Evolutionary conservation across 768 basidiomycete genomes (phyloP), one percentile per base, ranked within the genome.

Genomic region (Boletus tomentosulus): DNA sequence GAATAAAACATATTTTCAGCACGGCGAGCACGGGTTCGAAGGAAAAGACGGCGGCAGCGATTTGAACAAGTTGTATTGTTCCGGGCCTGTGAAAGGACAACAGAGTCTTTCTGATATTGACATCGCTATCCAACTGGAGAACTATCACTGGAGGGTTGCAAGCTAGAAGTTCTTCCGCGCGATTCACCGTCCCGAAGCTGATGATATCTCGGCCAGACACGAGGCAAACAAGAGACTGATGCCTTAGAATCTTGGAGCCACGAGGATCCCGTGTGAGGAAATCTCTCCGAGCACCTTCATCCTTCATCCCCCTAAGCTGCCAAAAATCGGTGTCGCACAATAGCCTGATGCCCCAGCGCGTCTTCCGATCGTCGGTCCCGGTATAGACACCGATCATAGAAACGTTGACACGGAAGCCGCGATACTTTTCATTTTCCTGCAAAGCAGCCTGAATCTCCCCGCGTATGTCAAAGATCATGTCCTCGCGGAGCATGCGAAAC

Each of bases 401-500:
- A 15, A 83, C 54, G 1, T 66, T 67, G 7, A 39, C 19, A 25
- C 60, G 60, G 37, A 38, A 9, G 37, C 37, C 37, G 3, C 76
- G 69, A 50, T 68, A 57, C 19, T 66, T 61, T 0, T 73, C 72
- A 56, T 74, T 75, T 61, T 71, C 65, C 8, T 68, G 66, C 3
- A 70, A 48, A 0, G 65, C 70, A 6, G 76, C 70, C 37, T 86
- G n/a, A n/a, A n/a, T n/a, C n/a, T n/a, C n/a, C n/a, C n/a, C 79
- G 8, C 75, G 73, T 44, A 84, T 72, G 46, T 83, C 80, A 51
- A 76, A 73, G 4, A 85, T 47, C 79, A 85, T 82, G 51, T 84
- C 85, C 56, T 87, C 86, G 1, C 86, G 67, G 11, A 85, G 67
- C 30, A 87, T 71, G 1, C 86, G 78, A 59, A 84, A 87, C 46